phyloP scores from a whole-genome alignment of 78 protist genomes.

The Mastigamoeba balamuthi region DNA sequence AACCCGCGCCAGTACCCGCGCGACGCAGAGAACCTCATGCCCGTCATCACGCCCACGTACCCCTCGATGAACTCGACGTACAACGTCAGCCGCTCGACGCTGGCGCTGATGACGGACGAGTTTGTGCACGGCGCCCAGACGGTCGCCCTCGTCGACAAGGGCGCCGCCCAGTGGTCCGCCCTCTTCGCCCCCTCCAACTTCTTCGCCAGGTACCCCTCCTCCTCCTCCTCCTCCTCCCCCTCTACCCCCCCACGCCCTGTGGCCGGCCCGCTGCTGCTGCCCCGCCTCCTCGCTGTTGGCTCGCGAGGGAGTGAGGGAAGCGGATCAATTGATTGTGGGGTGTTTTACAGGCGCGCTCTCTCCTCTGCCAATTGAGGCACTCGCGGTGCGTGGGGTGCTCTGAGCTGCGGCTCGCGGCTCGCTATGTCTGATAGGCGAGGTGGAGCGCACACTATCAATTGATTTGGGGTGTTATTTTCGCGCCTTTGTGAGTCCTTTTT shows the following conservation, averaged over 20 bases:
- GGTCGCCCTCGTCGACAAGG: slow-evolving; percentile 1
- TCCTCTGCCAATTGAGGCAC: slow-evolving; percentile 5
- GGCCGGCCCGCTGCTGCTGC: background rate
- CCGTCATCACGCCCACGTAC: slow-evolving; percentile 79
- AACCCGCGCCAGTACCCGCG: slow-evolving; percentile 19
- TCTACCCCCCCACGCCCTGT: background rate
- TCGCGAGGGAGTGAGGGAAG: background rate
- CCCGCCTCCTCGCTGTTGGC: background rate
- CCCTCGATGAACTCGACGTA: slow-evolving; percentile 92
- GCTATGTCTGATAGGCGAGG: too few relatives aligned
- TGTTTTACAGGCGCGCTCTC: background rate
- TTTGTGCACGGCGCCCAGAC: slow-evolving; percentile 69
- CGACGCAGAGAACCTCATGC: background rate
- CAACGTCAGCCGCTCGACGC: slow-evolving; percentile 74
- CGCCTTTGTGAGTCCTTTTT: too few relatives aligned
- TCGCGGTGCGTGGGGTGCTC: slow-evolving; percentile 34
- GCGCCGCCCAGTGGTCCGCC: slow-evolving; percentile 16
- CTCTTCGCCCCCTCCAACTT: slow-evolving; percentile 61
- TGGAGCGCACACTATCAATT: too few relatives aligned
- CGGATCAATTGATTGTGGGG: background rate
- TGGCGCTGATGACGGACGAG: slow-evolving; percentile 63
- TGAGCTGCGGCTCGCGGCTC: too few relatives aligned
- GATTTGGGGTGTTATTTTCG: too few relatives aligned
- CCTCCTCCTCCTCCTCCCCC: slow-evolving; percentile 8
- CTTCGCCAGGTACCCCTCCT: slow-evolving; percentile 35